Conservation (phyloP, 1,284 basidiomycete species). For the Chiua sp. region DNA sequence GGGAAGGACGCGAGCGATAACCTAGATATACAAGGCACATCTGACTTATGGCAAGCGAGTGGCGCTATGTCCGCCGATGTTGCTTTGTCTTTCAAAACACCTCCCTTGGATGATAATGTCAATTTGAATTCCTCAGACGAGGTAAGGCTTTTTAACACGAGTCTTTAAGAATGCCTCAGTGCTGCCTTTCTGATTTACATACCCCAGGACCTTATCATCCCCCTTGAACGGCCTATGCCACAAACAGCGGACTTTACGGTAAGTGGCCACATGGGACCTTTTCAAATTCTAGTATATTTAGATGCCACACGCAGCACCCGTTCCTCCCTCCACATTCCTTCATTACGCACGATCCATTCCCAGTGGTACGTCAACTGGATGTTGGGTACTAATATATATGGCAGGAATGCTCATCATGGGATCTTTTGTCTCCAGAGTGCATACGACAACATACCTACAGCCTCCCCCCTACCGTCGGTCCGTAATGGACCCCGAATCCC, state of each 20-base stretch:
- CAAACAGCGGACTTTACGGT: not conserved
- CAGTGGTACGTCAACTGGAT: too few species aligned
- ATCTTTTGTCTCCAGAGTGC: too few species aligned
- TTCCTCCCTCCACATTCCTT: too few species aligned
- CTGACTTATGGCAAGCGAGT: not conserved
- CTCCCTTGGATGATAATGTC: not conserved
- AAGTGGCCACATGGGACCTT: not conserved
- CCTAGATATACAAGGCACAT: not conserved
- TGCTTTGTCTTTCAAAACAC: too few species aligned
- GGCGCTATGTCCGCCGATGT: not conserved
- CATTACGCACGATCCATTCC: too few species aligned
- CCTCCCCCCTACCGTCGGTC: too few species aligned
- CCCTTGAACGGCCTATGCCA: not conserved
- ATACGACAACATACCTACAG: too few species aligned
- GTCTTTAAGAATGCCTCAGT: not conserved
- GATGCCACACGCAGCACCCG: too few species aligned
- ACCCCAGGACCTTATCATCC: not conserved
- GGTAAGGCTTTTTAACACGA: not conserved
- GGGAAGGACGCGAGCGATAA: not conserved
- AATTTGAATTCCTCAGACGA: not conserved
- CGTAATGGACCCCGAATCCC: too few species aligned
- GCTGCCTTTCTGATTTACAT: not conserved
- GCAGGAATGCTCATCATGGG: too few species aligned
- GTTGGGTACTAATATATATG: too few species aligned
- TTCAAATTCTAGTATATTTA: not conserved